Percentiles rank a stretch among this genome's conserved stretches.
Conservation (phyloP, 257 asterid species). For the Echium plantagineum region DNA sequence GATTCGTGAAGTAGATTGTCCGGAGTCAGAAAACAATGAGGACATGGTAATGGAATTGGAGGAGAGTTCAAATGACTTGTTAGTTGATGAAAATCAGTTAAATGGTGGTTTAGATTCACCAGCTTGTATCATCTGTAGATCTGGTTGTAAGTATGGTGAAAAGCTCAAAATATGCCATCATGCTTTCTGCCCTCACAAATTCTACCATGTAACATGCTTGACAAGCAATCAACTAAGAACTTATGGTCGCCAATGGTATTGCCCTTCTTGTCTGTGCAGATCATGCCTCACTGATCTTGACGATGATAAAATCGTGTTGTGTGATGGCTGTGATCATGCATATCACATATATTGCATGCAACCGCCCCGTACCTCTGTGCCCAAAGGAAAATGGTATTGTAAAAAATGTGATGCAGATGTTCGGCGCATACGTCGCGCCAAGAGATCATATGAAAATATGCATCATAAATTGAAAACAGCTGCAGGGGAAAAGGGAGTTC, state of each 20-base stretch:
- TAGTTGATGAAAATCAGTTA: constrained; percentile 17
- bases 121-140: constrained; percentile 55
- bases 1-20: constrained; percentile 21
- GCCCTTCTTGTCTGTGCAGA: constrained; percentile 89
- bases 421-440: constrained; percentile 38
- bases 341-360: constrained; percentile 74
- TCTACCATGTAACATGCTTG: constrained; percentile 69
- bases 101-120: constrained; percentile 15
- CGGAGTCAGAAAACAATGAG: constrained; percentile 16
- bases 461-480: constrained; percentile 24
- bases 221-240: constrained; percentile 47
- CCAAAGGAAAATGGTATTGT: constrained; percentile 78
- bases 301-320: constrained; percentile 72
- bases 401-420: constrained; percentile 43
- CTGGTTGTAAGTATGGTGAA: constrained; percentile 30
- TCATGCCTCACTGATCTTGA: constrained; percentile 57
- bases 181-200: constrained; percentile 65
- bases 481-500: constrained; percentile 18
- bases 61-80: constrained; percentile 43
- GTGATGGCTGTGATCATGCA: constrained; percentile 86
- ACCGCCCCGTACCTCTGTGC: constrained; percentile 51
- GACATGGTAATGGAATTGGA: constrained; percentile 36
- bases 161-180: constrained; percentile 56
- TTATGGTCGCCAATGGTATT: constrained; percentile 64
- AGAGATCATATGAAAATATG: constrained; percentile 25